Evolutionary conservation across 441 rosid genomes (phyloP).

Genomic region (Croton laevigatus): DNA sequence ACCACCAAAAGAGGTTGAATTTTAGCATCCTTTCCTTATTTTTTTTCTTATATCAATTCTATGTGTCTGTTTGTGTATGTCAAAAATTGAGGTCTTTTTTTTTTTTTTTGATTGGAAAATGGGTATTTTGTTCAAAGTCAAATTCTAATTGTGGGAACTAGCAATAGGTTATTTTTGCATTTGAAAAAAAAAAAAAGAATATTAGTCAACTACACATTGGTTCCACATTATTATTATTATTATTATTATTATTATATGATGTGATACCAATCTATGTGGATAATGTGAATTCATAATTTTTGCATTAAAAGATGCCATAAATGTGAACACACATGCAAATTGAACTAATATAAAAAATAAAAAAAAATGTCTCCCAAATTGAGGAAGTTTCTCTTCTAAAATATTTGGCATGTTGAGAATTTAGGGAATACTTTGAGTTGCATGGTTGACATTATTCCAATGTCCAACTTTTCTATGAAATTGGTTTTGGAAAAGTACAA

Average conservation of each 20-base stretch:
- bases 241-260: not conserved
- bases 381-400: not conserved
- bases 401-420: not conserved
- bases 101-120: not conserved
- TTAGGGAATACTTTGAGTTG: not conserved
- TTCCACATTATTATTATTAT: not conserved
- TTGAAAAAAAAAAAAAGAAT: not conserved
- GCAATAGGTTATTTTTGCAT: not conserved
- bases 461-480: not conserved
- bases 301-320: not conserved
- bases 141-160: not conserved
- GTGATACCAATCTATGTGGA: not conserved
- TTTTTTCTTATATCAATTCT: not conserved
- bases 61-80: not conserved
- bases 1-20: conserved; percentile 40
- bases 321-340: not conserved
- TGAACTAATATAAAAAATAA: no score
- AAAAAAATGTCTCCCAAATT: not conserved
- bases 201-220: not conserved
- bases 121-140: conserved; percentile 17
- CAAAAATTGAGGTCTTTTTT: conserved; percentile 7
- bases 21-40: conserved; percentile 7
- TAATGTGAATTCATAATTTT: not conserved
- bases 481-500: not conserved
- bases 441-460: not conserved